Evolutionary conservation across 768 basidiomycete species (phyloP), one percentile per base, ranked within the genome.

Genomic region (Boletus sensibilis): DNA sequence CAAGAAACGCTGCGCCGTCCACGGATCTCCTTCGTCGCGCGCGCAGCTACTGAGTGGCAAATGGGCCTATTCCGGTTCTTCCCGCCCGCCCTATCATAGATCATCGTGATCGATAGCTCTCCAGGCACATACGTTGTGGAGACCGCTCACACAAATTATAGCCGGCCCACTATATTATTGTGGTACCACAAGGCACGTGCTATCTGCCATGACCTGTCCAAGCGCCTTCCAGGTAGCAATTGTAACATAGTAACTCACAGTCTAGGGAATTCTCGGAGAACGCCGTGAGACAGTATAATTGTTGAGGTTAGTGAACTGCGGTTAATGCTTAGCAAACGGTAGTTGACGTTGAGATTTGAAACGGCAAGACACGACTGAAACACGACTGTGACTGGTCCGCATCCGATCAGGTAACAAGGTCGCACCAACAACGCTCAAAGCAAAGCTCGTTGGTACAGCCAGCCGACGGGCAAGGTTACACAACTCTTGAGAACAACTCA

Each of bases 31-130:
- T 41, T 37, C 35, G 21, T n/a, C 9, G 33, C 51, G 14, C 27
- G 8, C 21, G 8, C 43, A 50, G 25, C 35, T 27, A 25, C 16
- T 35, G 42, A 25, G n/a, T 46, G 6, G 42, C 43, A 52, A 44
- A 23, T 38, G 35, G 21, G 23, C 33, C 38, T 7, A 12, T 61
- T 34, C 60, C 61, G 61, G 50, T 20, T 53, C 39, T 14, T 14
- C 23, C 62, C 57, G 61, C 31, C 47, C 58, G n/a, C 27, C 27
- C 4, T 42, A 63, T 59, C 60, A 35, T 29, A 40, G 60, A 61
- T 63, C 52, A 49, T 43, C 14, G 29, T 18, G 21, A 63, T 63
- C 60, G 54, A 60, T 60, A 34, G 3, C 37, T 13, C 11, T 16
- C 43, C 55, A 62, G 60, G 60, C 53, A 56, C 59, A 39, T 27